Evolutionary conservation across 805 yeast genomes (phyloP).

Genomic region (Saccharomycopsis javanensis): DNA sequence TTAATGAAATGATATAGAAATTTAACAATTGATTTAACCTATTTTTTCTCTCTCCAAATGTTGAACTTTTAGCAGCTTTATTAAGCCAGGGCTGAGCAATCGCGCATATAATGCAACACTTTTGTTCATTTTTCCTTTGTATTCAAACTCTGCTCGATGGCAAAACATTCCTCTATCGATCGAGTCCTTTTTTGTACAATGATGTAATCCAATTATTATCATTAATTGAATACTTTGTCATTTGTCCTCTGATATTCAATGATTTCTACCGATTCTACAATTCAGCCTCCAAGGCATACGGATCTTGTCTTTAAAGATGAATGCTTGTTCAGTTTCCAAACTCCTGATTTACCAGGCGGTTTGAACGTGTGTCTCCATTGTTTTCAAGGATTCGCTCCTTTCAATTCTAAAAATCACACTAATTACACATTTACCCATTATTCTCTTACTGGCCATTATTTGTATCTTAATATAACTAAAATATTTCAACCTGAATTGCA

Average conservation of each 20-base stretch:
- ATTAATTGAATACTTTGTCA: no score
- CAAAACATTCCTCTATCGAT: no score
- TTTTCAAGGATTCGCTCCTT: conserved; percentile 18
- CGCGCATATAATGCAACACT: no score
- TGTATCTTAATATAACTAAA: conserved; percentile 14
- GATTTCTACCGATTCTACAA: neutral
- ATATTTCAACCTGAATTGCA: conserved; percentile 14
- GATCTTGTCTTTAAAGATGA: conserved; percentile 17
- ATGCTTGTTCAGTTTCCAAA: conserved; percentile 18
- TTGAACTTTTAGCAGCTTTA: no score
- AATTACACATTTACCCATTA: conserved; percentile 14
- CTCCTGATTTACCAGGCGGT: conserved; percentile 18
- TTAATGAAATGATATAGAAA: no score
- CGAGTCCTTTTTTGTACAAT: no score
- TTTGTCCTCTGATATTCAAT: no score
- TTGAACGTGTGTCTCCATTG: conserved; percentile 18
- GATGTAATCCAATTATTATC: neutral
- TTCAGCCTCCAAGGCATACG: conserved; percentile 11
- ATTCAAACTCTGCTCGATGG: no score
- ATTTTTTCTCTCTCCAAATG: no score
- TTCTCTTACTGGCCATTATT: conserved; percentile 14
- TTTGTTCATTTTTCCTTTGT: no score
- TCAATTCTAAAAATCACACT: conserved; percentile 2
- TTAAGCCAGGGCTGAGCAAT: no score
- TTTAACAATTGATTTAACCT: no score